A percentile compares a stretch with the other conserved stretches of the same genome.
These are phyloP conservation scores for Anthracocystis panici-leucophaei DNA, from an alignment of 1,284 basidiomycete species.

Conservation along the genomic window DNA sequence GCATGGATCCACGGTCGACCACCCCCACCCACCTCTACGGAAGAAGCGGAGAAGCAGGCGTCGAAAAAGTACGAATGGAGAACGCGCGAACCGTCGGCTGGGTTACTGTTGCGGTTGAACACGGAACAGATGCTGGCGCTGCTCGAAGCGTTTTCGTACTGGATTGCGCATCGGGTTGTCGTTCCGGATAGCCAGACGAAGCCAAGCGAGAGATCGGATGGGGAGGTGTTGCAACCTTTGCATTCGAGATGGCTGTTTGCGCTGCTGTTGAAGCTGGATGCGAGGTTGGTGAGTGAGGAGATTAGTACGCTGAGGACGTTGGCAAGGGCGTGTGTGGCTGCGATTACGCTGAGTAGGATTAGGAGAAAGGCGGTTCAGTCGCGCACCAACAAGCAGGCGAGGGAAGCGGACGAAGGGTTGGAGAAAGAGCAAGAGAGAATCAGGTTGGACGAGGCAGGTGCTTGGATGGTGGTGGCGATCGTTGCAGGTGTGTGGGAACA, in stretches of 20 bases:
- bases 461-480: constrained; percentile 84
- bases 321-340: constrained; percentile 78
- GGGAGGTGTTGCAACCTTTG: constrained; percentile 74
- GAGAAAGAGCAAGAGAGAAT: constrained; percentile 37
- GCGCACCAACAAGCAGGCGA: constrained; percentile 1
- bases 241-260: constrained; percentile 88
- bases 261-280: constrained; percentile 80
- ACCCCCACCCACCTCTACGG: constrained; percentile 8
- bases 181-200: constrained; percentile 20
- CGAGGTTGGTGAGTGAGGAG: constrained; percentile 80
- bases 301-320: constrained; percentile 82
- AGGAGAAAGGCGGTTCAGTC: constrained; percentile 33
- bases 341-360: constrained; percentile 70
- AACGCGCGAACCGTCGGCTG: constrained; percentile 27
- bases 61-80: constrained; percentile 23
- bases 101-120: constrained; percentile 25
- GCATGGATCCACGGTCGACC: constrained; percentile 50
- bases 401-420: neutral
- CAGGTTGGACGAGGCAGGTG: constrained; percentile 74
- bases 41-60: constrained; percentile 23
- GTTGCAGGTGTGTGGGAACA: constrained; percentile 86
- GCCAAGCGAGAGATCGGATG: neutral
- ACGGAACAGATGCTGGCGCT: constrained; percentile 50
- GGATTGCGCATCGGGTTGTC: constrained; percentile 31
- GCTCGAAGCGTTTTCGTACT: constrained; percentile 45